A percentile compares a stretch with the other conserved stretches of the same genome.
These are phyloP conservation scores for Populus tomentosa DNA, from an alignment of 441 rosid genomes.

Conservation along the genomic window DNA sequence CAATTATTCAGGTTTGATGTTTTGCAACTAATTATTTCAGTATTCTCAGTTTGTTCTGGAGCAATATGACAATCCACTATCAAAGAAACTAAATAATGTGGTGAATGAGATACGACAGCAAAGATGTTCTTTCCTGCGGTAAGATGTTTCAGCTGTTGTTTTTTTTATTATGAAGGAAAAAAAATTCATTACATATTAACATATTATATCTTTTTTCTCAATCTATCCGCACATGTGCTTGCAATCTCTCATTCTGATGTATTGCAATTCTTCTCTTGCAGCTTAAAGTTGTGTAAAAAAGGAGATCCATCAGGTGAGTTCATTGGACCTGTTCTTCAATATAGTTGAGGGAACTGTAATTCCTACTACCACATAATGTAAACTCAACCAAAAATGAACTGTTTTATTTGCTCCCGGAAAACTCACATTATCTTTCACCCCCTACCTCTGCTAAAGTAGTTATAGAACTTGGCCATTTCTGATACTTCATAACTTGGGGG, in stretches of 20 bases:
- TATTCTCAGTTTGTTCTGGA: conserved; percentile 63
- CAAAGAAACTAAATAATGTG: conserved; percentile 71
- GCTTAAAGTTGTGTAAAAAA: conserved; percentile 83
- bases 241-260: not conserved
- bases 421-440: too few species aligned
- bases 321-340: not conserved
- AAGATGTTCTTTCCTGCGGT: conserved; percentile 87
- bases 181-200: not conserved
- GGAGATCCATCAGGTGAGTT: conserved; percentile 87
- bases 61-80: conserved; percentile 67
- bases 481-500: too few species aligned
- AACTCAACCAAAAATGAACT: too few species aligned
- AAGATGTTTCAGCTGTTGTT: conserved; percentile 4
- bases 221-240: not conserved
- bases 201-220: not conserved
- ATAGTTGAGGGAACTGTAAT: not conserved
- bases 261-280: conserved; percentile 29
- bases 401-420: too few species aligned
- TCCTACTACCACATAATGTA: too few species aligned
- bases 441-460: too few species aligned
- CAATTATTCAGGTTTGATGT: not conserved
- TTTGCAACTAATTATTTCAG: conserved; percentile 9
- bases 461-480: too few species aligned
- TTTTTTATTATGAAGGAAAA: too few species aligned
- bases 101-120: conserved; percentile 78